A percentile compares a stretch with the other conserved stretches of the same genome.
Evolutionary conservation across 139 green algal genomes (phyloP).

Genomic region (Chlorella sp.): DNA sequence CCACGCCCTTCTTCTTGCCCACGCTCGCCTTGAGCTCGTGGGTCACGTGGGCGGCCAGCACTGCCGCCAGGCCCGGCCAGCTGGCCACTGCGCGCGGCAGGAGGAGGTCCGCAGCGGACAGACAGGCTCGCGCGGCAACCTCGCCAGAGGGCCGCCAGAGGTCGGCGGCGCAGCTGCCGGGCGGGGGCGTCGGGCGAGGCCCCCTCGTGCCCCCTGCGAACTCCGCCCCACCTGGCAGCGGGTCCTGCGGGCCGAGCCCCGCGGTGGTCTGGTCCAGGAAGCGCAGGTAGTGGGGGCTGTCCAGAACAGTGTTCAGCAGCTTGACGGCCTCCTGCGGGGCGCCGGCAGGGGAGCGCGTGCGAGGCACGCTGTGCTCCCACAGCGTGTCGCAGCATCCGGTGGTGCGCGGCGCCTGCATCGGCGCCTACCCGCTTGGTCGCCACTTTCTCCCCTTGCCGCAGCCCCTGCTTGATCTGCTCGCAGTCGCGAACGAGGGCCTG

Average conservation of each 20-base stretch:
- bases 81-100: conserved; percentile 34
- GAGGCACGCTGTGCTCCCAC: no score
- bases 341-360: no score
- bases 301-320: conserved; percentile 37
- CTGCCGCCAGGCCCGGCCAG: conserved; percentile 43
- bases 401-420: no score
- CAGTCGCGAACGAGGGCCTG: no score
- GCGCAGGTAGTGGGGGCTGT: conserved; percentile 39
- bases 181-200: neutral
- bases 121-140: no score
- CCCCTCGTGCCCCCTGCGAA: neutral
- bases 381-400: no score
- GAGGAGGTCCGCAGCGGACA: no score
- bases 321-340: conserved; percentile 59
- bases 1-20: conserved; percentile 29
- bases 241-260: conserved; percentile 22
- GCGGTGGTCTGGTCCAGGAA: conserved; percentile 47
- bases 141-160: neutral
- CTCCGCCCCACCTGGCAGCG: conserved; percentile 13
- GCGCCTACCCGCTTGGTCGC: no score
- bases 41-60: conserved; percentile 3
- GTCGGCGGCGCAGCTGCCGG: neutral
- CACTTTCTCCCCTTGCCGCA: no score
- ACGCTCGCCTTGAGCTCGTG: conserved; percentile 5
- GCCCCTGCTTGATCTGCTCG: no score